These are phyloP conservation scores for Entomortierella parvispora DNA, from an alignment of 192 early-diverging fungal species.

Conservation along the genomic window DNA sequence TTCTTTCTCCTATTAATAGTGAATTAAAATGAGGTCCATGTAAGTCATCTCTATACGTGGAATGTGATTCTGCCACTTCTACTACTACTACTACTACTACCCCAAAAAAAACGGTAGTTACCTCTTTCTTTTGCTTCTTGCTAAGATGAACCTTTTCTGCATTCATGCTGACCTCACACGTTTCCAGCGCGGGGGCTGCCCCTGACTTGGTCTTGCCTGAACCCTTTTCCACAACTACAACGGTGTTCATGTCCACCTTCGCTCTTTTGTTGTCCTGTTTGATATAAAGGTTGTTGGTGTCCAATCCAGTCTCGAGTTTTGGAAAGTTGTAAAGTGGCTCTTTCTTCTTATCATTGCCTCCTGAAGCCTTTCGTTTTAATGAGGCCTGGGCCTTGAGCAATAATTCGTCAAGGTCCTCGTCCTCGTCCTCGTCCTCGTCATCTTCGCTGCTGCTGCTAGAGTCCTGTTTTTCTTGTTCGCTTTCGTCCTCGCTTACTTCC, in stretches of 20 bases:
- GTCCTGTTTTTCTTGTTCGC: background rate
- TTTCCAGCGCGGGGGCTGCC: constrained; percentile 25
- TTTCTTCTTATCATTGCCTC: constrained; percentile 16
- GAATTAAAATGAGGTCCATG: background rate
- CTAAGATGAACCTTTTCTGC: constrained; percentile 37
- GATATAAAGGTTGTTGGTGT: constrained; percentile 49
- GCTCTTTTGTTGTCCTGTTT: constrained; percentile 29
- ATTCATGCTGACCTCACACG: constrained; percentile 43
- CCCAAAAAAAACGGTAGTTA: constrained; percentile 12
- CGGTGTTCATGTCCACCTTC: constrained; percentile 30
- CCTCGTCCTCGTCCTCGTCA: constrained; percentile 24
- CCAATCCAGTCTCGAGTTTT: constrained; percentile 54
- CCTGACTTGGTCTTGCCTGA: constrained; percentile 8
- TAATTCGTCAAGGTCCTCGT: constrained; percentile 53
- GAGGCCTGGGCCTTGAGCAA: constrained; percentile 52
- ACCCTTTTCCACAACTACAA: constrained; percentile 43
- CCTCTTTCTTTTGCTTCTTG: constrained; percentile 53
- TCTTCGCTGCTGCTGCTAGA: background rate
- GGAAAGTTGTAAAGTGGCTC: constrained; percentile 43
- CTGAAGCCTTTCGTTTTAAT: constrained; percentile 31
- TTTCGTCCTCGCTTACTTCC: constrained; percentile 7
- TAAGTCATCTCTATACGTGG: background rate
- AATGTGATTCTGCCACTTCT: background rate
- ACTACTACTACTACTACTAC: background rate
- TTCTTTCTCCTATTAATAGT: constrained; percentile 31